These are phyloP conservation scores for Globisporangium cystogenes DNA, from an alignment of 352 stramenopile species.

Conservation along the genomic window DNA sequence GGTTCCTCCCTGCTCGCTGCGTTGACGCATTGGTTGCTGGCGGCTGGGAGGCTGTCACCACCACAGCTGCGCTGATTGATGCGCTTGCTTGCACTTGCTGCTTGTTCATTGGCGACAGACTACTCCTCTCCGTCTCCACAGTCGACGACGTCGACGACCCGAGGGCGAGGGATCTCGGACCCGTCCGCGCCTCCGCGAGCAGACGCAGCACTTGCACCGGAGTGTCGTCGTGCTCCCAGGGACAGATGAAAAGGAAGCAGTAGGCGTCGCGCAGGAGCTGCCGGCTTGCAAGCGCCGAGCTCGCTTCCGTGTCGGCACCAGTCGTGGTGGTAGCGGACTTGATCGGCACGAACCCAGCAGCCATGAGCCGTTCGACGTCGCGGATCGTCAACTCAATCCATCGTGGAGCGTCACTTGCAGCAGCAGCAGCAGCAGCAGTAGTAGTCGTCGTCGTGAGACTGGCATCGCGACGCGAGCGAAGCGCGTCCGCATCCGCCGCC, in stretches of 20 bases:
- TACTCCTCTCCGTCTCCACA: not conserved
- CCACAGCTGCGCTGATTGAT: not conserved
- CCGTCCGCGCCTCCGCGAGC: slow-evolving; percentile 2
- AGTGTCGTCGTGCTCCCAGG: slow-evolving; percentile 2
- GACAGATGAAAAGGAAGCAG: slow-evolving; percentile 10
- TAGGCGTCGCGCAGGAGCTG: not conserved
- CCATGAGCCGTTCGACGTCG: slow-evolving; percentile 7
- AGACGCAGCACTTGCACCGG: slow-evolving; percentile 12
- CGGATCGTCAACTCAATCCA: slow-evolving; percentile 7
- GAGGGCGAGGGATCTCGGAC: not conserved
- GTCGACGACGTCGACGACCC: not conserved
- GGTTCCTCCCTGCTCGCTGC: too few species aligned
- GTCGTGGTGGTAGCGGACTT: not conserved
- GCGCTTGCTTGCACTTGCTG: not conserved
- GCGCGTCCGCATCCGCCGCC: too few species aligned
- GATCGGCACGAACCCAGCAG: slow-evolving; percentile 1
- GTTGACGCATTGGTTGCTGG: not conserved
- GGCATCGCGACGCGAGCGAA: too few species aligned
- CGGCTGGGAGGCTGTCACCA: not conserved
- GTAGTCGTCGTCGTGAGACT: too few species aligned
- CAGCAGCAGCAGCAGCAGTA: too few species aligned
- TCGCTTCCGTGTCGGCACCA: not conserved
- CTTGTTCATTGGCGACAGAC: not conserved
- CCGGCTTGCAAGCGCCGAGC: not conserved
- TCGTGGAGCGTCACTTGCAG: not conserved